Percentiles rank a stretch among this genome's conserved stretches.
Conservation (phyloP, 345 rosid genomes). For the Mercurialis annua region DNA sequence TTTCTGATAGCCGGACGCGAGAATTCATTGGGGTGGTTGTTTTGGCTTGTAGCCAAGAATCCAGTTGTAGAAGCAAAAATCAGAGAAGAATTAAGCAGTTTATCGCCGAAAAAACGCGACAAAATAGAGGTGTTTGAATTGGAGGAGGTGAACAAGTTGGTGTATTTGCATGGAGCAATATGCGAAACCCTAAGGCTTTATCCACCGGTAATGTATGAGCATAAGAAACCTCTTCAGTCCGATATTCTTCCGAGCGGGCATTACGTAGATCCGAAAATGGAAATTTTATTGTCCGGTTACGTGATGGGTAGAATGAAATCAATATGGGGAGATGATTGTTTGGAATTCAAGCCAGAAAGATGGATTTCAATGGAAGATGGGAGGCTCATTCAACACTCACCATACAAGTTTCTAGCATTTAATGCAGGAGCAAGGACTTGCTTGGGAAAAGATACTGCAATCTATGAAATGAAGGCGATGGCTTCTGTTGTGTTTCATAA, state of each 20-base stretch:
- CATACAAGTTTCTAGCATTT: not conserved
- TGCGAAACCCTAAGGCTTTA: conserved; percentile 27
- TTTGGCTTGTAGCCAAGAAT: conserved; percentile 52
- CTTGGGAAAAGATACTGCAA: conserved; percentile 5
- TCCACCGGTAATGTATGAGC: conserved; percentile 21
- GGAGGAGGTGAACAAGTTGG: conserved; percentile 23
- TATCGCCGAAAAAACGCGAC: conserved; percentile 6
- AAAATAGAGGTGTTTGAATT: not conserved
- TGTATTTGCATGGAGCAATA: conserved; percentile 40
- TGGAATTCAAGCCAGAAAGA: conserved; percentile 14
- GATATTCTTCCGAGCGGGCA: conserved; percentile 31
- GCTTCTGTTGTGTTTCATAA: not conserved
- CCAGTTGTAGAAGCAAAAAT: conserved; percentile 29
- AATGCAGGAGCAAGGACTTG: conserved; percentile 15
- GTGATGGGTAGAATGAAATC: conserved; percentile 19
- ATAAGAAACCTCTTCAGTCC: not conserved
- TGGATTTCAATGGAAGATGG: conserved; percentile 8
- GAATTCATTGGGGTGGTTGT: conserved; percentile 68
- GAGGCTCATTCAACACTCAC: not conserved
- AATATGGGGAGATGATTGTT: conserved; percentile 31
- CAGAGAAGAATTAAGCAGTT: conserved; percentile 35
- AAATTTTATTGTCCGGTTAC: conserved; percentile 2
- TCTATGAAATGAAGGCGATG: not conserved
- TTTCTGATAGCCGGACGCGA: conserved; percentile 73
- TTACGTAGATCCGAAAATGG: not conserved